Evolutionary conservation across 2,329 filamentous ascomycete genomes (phyloP).

Genomic region (Domatiomyces globalis): DNA sequence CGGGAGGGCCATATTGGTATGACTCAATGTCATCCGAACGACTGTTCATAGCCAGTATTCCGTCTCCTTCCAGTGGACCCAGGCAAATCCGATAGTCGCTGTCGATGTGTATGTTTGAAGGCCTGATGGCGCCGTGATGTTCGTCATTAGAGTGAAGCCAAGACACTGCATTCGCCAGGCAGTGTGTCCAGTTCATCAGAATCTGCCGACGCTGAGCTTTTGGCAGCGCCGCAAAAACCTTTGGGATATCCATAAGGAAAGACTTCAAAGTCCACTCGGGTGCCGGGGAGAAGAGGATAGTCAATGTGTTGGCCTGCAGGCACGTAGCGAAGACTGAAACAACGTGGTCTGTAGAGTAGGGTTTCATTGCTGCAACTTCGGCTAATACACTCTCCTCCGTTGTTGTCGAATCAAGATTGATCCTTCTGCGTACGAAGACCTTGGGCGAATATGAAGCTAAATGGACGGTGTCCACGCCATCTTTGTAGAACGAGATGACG

Average conservation of each 20-base stretch:
- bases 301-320: slow-evolving; percentile 29
- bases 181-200: slow-evolving; percentile 34
- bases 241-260: slow-evolving; percentile 31
- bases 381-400: slow-evolving; percentile 28
- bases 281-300: slow-evolving; percentile 29
- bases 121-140: slow-evolving; percentile 43
- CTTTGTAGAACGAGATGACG: slow-evolving; percentile 23
- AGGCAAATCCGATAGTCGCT: slow-evolving; percentile 42
- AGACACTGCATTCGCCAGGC: slow-evolving; percentile 40
- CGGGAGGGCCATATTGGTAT: slow-evolving; percentile 47
- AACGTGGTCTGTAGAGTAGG: slow-evolving; percentile 30
- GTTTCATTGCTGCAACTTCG: slow-evolving; percentile 27
- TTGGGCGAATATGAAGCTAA: slow-evolving; percentile 20
- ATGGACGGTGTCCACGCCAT: slow-evolving; percentile 28
- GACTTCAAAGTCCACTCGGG: slow-evolving; percentile 29
- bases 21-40: slow-evolving; percentile 40
- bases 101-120: slow-evolving; percentile 46
- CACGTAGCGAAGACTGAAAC: slow-evolving; percentile 33
- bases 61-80: slow-evolving; percentile 43
- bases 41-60: slow-evolving; percentile 40
- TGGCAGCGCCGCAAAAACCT: slow-evolving; percentile 27
- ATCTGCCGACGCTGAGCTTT: slow-evolving; percentile 30
- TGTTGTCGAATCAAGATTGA: slow-evolving; percentile 26
- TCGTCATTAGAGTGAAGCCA: slow-evolving; percentile 43
- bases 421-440: slow-evolving; percentile 26